Percentiles rank a stretch among this genome's conserved stretches.
These are phyloP conservation scores for Buddleja alternifolia DNA, from an alignment of 257 asterid species.

Conservation along the genomic window DNA sequence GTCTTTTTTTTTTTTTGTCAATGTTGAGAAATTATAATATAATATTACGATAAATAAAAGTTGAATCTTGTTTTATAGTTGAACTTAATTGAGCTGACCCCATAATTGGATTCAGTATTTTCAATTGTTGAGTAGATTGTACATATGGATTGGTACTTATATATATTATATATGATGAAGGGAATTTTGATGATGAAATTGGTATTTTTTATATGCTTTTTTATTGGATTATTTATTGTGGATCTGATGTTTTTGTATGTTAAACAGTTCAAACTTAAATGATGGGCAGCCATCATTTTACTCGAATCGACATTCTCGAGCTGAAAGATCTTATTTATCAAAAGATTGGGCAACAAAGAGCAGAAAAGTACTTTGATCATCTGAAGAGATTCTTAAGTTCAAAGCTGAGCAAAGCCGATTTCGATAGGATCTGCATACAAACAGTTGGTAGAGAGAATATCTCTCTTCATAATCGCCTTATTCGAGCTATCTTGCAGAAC, in stretches of 20 bases:
- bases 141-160: conserved; percentile 12
- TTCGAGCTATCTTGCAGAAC: conserved; percentile 65
- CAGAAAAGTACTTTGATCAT: conserved; percentile 68
- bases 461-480: conserved; percentile 68
- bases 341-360: conserved; percentile 75
- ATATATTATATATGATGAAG: background rate
- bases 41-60: background rate
- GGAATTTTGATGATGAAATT: conserved; percentile 1
- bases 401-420: conserved; percentile 61
- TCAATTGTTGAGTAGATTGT: background rate
- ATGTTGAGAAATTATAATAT: conserved; percentile 13
- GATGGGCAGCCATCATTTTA: conserved; percentile 58
- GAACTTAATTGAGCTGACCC: conserved; percentile 40
- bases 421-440: conserved; percentile 56
- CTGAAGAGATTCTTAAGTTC: conserved; percentile 50
- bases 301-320: conserved; percentile 68
- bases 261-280: conserved; percentile 45
- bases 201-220: background rate
- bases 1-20: conserved; percentile 27
- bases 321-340: conserved; percentile 60
- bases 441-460: conserved; percentile 77
- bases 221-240: conserved; percentile 27
- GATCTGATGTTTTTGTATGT: conserved; percentile 41
- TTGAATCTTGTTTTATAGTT: conserved; percentile 22
- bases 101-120: background rate